Evolutionary conservation across 306 rosid genomes (phyloP).

Genomic region (Castanospermum australe): DNA sequence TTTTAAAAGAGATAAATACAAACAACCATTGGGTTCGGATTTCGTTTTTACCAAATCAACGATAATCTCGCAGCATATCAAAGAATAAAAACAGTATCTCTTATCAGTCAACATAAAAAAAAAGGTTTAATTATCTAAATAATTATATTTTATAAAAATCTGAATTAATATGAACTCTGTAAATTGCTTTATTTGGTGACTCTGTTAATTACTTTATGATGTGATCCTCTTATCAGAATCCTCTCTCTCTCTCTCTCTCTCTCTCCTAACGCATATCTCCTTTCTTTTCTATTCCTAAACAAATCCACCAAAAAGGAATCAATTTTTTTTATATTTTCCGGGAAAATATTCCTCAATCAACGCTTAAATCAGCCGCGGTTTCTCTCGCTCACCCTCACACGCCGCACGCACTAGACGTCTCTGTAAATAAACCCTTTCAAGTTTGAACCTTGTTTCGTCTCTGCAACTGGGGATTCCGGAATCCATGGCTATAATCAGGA

Average conservation of each 20-base stretch:
- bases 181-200: too few species aligned
- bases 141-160: too few species aligned
- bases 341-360: background rate
- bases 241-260: background rate
- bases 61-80: too few species aligned
- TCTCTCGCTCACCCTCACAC: background rate
- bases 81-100: too few species aligned
- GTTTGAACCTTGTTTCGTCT: background rate
- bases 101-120: too few species aligned
- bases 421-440: background rate
- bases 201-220: too few species aligned
- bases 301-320: slow-evolving; percentile 2
- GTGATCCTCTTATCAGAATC: background rate
- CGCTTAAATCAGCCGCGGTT: background rate
- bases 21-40: too few species aligned
- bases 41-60: too few species aligned
- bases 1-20: too few species aligned
- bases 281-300: background rate
- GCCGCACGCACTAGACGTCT: background rate
- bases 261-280: background rate
- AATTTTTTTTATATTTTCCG: background rate
- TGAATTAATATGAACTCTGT: too few species aligned
- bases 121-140: too few species aligned
- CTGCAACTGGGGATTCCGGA: background rate
- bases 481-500: slow-evolving; percentile 54